A percentile compares a stretch with the other conserved stretches of the same genome.
Conservation (phyloP, 441 rosid species). For the Brassica hybrid region DNA sequence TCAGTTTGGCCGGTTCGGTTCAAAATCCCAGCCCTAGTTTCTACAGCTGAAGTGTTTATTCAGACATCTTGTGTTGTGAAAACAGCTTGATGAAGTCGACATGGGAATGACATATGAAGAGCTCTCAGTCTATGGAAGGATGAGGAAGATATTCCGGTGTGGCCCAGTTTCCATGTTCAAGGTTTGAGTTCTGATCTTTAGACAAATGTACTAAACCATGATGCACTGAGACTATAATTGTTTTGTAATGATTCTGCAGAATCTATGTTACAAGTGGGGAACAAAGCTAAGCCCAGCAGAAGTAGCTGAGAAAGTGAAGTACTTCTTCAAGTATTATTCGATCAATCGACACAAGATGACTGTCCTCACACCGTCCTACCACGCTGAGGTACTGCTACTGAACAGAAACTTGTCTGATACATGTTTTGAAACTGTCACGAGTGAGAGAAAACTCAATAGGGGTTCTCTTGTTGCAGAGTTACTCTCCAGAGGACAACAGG, state of each 20-base stretch:
- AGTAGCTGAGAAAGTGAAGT: slow-evolving; percentile 89
- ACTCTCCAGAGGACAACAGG: slow-evolving; percentile 93
- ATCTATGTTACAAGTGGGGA: slow-evolving; percentile 96
- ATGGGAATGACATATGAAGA: slow-evolving; percentile 99
- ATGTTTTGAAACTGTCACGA: not conserved
- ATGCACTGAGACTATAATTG: slow-evolving; percentile 15
- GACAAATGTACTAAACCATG: slow-evolving; percentile 2
- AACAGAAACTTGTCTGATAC: not conserved
- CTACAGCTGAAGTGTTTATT: not conserved
- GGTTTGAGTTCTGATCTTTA: slow-evolving; percentile 25
- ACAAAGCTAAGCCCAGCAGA: slow-evolving; percentile 74
- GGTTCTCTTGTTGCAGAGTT: slow-evolving; percentile 62
- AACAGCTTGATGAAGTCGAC: slow-evolving; percentile 97
- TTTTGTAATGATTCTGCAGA: slow-evolving; percentile 51
- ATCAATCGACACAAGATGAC: slow-evolving; percentile 96
- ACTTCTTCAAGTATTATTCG: slow-evolving; percentile 92
- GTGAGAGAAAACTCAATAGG: not conserved
- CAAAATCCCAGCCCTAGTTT: not conserved
- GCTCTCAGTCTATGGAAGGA: slow-evolving; percentile 89
- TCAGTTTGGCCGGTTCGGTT: not conserved
- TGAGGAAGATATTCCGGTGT: slow-evolving; percentile 88
- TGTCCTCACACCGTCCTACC: slow-evolving; percentile 88
- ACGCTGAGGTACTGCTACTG: slow-evolving; percentile 71
- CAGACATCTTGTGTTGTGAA: slow-evolving; percentile 22
- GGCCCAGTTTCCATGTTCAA: slow-evolving; percentile 96